Evolutionary conservation across 2,329 filamentous ascomycete genomes (phyloP), one percentile per base, ranked within the genome.

Genomic region (Penicillium sp.): DNA sequence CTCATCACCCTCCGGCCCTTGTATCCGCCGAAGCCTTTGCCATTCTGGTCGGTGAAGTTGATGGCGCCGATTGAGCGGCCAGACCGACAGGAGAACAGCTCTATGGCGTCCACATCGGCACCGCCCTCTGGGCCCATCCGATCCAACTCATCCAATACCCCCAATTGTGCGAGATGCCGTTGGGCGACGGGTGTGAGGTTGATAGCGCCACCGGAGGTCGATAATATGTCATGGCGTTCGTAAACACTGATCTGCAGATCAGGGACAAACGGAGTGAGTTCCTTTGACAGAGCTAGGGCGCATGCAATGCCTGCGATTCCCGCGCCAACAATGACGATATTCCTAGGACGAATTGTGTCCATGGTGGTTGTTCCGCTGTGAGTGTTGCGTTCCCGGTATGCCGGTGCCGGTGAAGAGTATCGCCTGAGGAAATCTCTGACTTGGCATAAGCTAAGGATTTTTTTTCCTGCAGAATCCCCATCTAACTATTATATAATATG

Each of bases 111-210:
- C n/a, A 76, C 73, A 16, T 75, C 73, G 1, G 69, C 64, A 29
- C 74, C 74, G 0, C 70, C 70, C 16, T 76, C 72, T 4, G 71
- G 56, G 10, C 75, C 75, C 60, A 73, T 68, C 2, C 68, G 65
- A 43, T 72, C 61, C 18, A 78, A 58, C 49, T 75, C 71, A 1
- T 68, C 58, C 2, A 77, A 63, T 2, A 77, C 71, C 1, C 75
- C 75, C 4, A 79, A 62, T 34, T 74, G 69, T 24, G 75, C 71
- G 5, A 79, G 70, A 57, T 77, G 73, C 7, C 76, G 67, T 38
- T 78, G 68, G 2, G 75, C 77, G 9, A 76, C 75, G 1, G 77
- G 76, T 0, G 75, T 77, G 16, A 79, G 61, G 53, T 76, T 76
- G 53, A 79, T 75, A 4, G 76, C 75, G 9, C 76, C 76, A 8